Conservation (phyloP, 768 basidiomycete species). For the Agaricus sinodeliciosus region DNA sequence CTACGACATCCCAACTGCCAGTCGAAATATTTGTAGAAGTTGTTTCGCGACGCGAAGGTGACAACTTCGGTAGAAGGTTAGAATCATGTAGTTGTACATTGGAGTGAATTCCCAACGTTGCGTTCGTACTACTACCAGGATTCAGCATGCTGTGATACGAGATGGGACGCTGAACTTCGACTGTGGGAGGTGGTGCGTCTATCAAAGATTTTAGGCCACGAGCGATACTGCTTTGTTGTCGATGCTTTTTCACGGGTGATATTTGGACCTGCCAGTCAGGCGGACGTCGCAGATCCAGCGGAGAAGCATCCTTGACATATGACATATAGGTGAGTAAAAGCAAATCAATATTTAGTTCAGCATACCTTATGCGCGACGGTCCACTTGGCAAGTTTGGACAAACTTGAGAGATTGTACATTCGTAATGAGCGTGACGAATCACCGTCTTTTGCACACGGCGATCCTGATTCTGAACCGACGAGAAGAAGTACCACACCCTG, state of each 20-base stretch:
- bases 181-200: conserved; percentile 20
- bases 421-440: conserved; percentile 54
- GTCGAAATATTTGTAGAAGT: conserved; percentile 30
- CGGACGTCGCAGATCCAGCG: conserved; percentile 52
- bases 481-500: conserved; percentile 76
- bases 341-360: neutral
- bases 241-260: conserved; percentile 41
- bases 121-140: conserved; percentile 12
- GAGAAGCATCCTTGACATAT: conserved; percentile 41
- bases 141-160: conserved; percentile 30
- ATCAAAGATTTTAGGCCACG: conserved; percentile 59
- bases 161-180: conserved; percentile 16
- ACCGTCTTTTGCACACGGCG: conserved; percentile 27
- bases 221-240: conserved; percentile 50
- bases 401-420: conserved; percentile 79
- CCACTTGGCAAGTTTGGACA: conserved; percentile 74
- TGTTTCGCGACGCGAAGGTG: conserved; percentile 23
- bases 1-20: conserved; percentile 61
- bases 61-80: neutral
- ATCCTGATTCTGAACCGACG: conserved; percentile 56
- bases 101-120: conserved; percentile 6
- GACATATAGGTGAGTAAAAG: conserved; percentile 4
- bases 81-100: conserved; percentile 3
- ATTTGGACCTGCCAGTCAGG: conserved; percentile 46
- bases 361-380: conserved; percentile 58